phyloP scores from a whole-genome alignment of 495 filamentous ascomycete species.

The Xylaria intraflava region DNA sequence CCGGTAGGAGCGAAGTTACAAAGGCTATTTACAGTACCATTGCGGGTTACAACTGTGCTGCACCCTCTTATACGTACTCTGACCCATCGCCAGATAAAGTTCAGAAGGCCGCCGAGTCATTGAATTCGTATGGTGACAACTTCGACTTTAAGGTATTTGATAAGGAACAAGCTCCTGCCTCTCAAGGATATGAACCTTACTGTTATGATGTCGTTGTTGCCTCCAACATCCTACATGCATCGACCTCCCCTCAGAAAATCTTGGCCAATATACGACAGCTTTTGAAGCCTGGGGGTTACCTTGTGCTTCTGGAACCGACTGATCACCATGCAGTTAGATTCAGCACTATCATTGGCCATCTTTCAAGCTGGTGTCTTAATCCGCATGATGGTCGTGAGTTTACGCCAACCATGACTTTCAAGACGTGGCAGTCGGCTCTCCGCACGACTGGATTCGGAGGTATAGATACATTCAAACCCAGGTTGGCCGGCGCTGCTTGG shows the following conservation, averaged over 20 bases:
- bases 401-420: slow-evolving; percentile 27
- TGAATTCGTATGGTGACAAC: slow-evolving; percentile 8
- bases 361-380: slow-evolving; percentile 49
- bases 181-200: slow-evolving; percentile 39
- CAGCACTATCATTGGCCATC: slow-evolving; percentile 25
- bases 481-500: slow-evolving; percentile 9
- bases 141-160: slow-evolving; percentile 45
- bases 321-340: slow-evolving; percentile 21
- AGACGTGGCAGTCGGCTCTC: slow-evolving; percentile 37
- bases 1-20: slow-evolving; percentile 36
- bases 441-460: slow-evolving; percentile 41
- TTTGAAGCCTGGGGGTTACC: slow-evolving; percentile 49
- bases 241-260: slow-evolving; percentile 29
- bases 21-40: slow-evolving; percentile 22
- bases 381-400: slow-evolving; percentile 34
- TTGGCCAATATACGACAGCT: slow-evolving; percentile 38
- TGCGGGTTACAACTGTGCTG: slow-evolving; percentile 15
- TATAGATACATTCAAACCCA: slow-evolving; percentile 32
- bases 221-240: slow-evolving; percentile 44
- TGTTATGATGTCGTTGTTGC: slow-evolving; percentile 49
- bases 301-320: slow-evolving; percentile 45
- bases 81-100: slow-evolving; percentile 43
- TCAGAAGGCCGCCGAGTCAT: slow-evolving; percentile 18
- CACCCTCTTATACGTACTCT: slow-evolving; percentile 47
- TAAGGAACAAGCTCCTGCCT: slow-evolving; percentile 29